Conservation (phyloP, 768 basidiomycete species). For the Panaeolus cyanescens region DNA sequence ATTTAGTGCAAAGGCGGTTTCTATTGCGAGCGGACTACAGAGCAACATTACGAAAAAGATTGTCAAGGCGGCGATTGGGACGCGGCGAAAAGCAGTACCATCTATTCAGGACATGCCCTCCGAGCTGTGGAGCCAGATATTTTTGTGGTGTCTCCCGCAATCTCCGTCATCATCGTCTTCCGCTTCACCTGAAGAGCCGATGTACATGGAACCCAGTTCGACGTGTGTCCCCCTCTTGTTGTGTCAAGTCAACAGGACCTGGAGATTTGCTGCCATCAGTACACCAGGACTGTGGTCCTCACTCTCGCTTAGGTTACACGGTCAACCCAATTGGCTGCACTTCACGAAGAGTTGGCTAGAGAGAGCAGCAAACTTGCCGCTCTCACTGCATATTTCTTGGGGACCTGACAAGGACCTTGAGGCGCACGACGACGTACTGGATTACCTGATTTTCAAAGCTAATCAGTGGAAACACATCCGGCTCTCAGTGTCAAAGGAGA, state of each 20-base stretch:
- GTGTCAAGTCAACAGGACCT: slow-evolving; percentile 6
- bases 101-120: slow-evolving; percentile 3
- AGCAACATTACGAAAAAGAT: slow-evolving; percentile 3
- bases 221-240: slow-evolving; percentile 6
- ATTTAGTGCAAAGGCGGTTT: slow-evolving; percentile 1
- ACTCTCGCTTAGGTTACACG: slow-evolving; percentile 5
- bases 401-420: slow-evolving; percentile 7
- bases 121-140: slow-evolving; percentile 11
- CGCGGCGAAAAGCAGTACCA: slow-evolving; percentile 1
- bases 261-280: slow-evolving; percentile 8
- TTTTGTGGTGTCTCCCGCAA: slow-evolving; percentile 6
- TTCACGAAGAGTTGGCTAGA: slow-evolving; percentile 8
- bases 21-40: slow-evolving; percentile 4
- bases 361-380: slow-evolving; percentile 7
- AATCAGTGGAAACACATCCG: slow-evolving; percentile 6
- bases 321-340: background rate
- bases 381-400: slow-evolving; percentile 9
- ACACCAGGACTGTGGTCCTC: slow-evolving; percentile 10
- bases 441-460: slow-evolving; percentile 2
- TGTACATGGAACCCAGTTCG: slow-evolving; percentile 6
- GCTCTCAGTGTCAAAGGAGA: slow-evolving; percentile 4
- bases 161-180: background rate
- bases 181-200: background rate
- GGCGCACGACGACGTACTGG: slow-evolving; percentile 4
- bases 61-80: slow-evolving; percentile 2